Evolutionary conservation across 1,139 yeast genomes (phyloP).

Genomic region (Blastobotrys ciferrii): DNA sequence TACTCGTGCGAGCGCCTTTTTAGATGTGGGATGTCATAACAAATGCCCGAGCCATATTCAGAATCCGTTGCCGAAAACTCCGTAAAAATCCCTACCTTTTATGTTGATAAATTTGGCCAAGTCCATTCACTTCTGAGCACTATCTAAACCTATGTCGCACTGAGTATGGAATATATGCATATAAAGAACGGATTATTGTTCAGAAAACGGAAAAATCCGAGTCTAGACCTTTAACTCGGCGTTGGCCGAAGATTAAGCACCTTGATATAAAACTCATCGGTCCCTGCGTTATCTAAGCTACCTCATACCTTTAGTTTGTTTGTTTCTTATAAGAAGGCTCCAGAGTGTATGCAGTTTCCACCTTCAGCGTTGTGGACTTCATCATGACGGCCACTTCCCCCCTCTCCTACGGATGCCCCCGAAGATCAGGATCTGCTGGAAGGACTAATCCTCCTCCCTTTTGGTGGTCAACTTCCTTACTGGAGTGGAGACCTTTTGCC

Average conservation of each 20-base stretch:
- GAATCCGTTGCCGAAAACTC: too few relatives aligned
- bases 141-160: background rate
- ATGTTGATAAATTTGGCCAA: background rate
- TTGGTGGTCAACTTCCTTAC: background rate
- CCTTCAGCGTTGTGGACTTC: too few relatives aligned
- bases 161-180: background rate
- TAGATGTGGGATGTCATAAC: too few relatives aligned
- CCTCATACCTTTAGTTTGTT: too few relatives aligned
- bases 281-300: background rate
- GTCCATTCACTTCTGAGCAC: background rate
- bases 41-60: too few relatives aligned
- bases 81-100: too few relatives aligned
- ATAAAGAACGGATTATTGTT: background rate
- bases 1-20: too few relatives aligned
- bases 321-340: too few relatives aligned
- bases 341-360: too few relatives aligned
- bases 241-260: background rate
- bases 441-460: conserved; percentile 3
- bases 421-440: background rate
- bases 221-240: background rate
- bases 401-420: background rate
- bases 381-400: background rate
- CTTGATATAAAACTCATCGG: background rate
- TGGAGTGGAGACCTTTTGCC: too few relatives aligned
- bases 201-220: background rate